phyloP scores from a whole-genome alignment of 441 rosid species.

The Viola pubescens region DNA sequence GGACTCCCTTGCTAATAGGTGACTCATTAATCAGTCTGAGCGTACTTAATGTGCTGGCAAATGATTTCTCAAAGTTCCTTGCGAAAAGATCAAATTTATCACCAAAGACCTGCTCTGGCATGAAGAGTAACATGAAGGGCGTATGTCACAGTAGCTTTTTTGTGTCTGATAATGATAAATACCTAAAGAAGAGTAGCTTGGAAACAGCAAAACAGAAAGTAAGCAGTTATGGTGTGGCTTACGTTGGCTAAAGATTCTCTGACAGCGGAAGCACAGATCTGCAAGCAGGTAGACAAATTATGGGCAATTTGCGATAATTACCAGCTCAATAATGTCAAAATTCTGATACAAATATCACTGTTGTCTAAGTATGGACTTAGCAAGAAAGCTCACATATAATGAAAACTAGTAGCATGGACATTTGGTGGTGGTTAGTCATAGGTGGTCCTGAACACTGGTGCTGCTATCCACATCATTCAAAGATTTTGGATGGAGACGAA shows the following conservation, averaged over 20 bases:
- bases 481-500: too few relatives aligned
- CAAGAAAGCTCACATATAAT: too few relatives aligned
- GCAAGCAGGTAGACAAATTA: constrained; percentile 23
- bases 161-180: constrained; percentile 1
- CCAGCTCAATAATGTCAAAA: background rate
- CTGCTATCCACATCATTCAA: too few relatives aligned
- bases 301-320: background rate
- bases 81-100: constrained; percentile 54
- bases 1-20: constrained; percentile 20
- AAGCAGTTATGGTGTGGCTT: constrained; percentile 42
- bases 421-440: too few relatives aligned
- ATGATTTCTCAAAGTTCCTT: constrained; percentile 71
- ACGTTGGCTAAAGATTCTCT: constrained; percentile 88
- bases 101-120: constrained; percentile 61
- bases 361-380: background rate
- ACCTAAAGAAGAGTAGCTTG: constrained; percentile 29
- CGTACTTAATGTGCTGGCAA: constrained; percentile 73
- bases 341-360: background rate
- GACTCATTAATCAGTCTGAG: constrained; percentile 58
- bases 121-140: constrained; percentile 15
- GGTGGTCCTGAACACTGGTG: too few relatives aligned
- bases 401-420: too few relatives aligned
- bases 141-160: constrained; percentile 15
- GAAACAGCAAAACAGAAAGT: constrained; percentile 27
- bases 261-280: constrained; percentile 83